A percentile compares a stretch with the other conserved stretches of the same genome.
phyloP scores from a whole-genome alignment of 1,284 basidiomycete genomes.

The Trametes pubescens region DNA sequence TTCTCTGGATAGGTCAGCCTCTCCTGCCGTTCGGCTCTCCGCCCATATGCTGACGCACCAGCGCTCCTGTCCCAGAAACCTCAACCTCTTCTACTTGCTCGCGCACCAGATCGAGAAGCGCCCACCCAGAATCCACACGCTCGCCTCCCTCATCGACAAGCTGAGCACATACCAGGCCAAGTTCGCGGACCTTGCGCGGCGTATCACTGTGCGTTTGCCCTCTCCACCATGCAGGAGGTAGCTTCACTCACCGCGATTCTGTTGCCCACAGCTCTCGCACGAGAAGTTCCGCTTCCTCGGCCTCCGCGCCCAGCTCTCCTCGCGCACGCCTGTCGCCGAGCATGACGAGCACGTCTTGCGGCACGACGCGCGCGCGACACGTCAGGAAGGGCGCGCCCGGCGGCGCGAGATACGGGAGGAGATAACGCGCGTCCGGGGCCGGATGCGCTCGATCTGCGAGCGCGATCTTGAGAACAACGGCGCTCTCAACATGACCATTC shows the following conservation, averaged over 20 bases:
- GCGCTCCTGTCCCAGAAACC: slow-evolving; percentile 23
- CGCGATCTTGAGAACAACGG: slow-evolving; percentile 6
- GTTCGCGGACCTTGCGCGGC: slow-evolving; percentile 35
- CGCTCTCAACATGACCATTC: slow-evolving; percentile 9
- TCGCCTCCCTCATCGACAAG: slow-evolving; percentile 38
- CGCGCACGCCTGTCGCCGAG: slow-evolving; percentile 16
- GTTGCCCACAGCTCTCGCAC: slow-evolving; percentile 31
- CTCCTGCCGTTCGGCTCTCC: background rate
- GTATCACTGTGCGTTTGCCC: slow-evolving; percentile 29
- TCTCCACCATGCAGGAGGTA: background rate
- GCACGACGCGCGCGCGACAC: slow-evolving; percentile 25
- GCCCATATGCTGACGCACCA: background rate
- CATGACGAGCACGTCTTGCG: slow-evolving; percentile 25
- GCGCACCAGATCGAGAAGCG: slow-evolving; percentile 31
- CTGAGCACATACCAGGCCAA: slow-evolving; percentile 52
- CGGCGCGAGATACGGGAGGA: slow-evolving; percentile 33
- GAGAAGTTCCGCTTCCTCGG: slow-evolving; percentile 34
- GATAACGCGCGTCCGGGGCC: slow-evolving; percentile 29
- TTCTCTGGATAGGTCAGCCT: slow-evolving; percentile 33
- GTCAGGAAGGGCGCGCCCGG: slow-evolving; percentile 30
- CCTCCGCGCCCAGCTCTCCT: slow-evolving; percentile 26
- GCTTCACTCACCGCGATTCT: background rate
- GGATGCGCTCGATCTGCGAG: slow-evolving; percentile 29
- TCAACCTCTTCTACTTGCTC: slow-evolving; percentile 35
- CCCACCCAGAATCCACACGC: slow-evolving; percentile 38